Evolutionary conservation across 2,329 filamentous ascomycete genomes (phyloP), one percentile per base, ranked within the genome.

Genomic region (Ophiocordyceps camponoti-rufipedis): DNA sequence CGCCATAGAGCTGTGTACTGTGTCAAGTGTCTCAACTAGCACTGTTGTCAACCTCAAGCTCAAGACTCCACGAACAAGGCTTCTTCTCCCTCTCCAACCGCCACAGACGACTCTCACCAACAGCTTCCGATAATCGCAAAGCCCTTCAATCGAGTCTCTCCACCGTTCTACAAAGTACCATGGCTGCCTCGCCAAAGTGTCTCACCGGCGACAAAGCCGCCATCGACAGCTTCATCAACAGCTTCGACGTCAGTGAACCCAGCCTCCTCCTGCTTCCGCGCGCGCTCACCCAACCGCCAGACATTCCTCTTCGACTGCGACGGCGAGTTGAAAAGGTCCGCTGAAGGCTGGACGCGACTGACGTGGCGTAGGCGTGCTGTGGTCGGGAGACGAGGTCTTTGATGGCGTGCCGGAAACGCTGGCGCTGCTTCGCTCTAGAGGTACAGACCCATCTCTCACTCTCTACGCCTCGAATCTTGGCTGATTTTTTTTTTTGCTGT

Each of bases 231-330:
- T 98, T 98, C 60, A 69, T 98, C 49, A 81, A 85, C 64, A 78
- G 78, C 58, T 98, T 95, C 58, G 91, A 98, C 69, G 91, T 94
- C 66, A 65, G 86, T 64, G 56, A 56, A 58, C 58, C 54, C 23
- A n/a, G n/a, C 4, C 12, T 16, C 48, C 19, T 28, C 18, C 19
- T 23, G 23, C 23, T 23, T 23, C 5, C 18, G 16, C 10, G 12
- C 39, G 23, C 39, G 14, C 39, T 11, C 39, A 23, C 13, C 48
- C 47, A 53, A 94, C 86, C 79, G 85, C 33, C 39, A 55, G 54
- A 55, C 53, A 2, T 96, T 98, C 58, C 70, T 98, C 12, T 85
- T 98, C 57, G 91, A 98, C 61, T 98, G 91, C 66, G 91, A 98
- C 76, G 91, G 89, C 94, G 69, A 56, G 70, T 41, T 28, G 7